phyloP scores from a whole-genome alignment of 176 grass and related monocot species.

The Secale cereale region DNA sequence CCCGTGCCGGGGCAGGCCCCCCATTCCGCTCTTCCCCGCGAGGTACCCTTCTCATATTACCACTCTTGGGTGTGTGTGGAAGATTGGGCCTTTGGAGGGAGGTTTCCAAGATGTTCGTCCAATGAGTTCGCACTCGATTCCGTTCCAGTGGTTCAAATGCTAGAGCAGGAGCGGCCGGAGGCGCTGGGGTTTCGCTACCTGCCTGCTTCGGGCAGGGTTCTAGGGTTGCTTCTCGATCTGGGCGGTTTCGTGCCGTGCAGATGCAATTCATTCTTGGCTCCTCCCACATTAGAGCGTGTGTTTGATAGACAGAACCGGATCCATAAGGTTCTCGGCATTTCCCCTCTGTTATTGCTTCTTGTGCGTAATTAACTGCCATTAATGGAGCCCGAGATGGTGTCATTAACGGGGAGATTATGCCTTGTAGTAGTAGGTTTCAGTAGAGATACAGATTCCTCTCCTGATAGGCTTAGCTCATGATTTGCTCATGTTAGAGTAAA shows the following conservation, averaged over 20 bases:
- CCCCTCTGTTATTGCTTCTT: neutral
- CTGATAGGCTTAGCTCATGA: neutral
- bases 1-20: conserved; percentile 16
- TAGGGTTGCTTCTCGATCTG: conserved; percentile 21
- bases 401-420: neutral
- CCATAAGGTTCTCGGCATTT: conserved; percentile 23
- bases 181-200: neutral
- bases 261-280: neutral
- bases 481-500: neutral
- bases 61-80: neutral
- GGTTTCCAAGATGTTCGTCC: neutral
- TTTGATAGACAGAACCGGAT: neutral
- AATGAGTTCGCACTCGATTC: neutral
- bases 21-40: neutral
- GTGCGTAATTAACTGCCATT: neutral
- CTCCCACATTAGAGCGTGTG: neutral
- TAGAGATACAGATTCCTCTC: neutral
- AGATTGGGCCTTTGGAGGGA: neutral
- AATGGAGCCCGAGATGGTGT: neutral
- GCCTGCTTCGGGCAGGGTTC: neutral
- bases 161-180: neutral
- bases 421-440: neutral
- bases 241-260: neutral
- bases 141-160: conserved; percentile 17
- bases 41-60: conserved; percentile 10